phyloP scores from a whole-genome alignment of 2,329 filamentous ascomycete genomes.

The Aspergillus niger region DNA sequence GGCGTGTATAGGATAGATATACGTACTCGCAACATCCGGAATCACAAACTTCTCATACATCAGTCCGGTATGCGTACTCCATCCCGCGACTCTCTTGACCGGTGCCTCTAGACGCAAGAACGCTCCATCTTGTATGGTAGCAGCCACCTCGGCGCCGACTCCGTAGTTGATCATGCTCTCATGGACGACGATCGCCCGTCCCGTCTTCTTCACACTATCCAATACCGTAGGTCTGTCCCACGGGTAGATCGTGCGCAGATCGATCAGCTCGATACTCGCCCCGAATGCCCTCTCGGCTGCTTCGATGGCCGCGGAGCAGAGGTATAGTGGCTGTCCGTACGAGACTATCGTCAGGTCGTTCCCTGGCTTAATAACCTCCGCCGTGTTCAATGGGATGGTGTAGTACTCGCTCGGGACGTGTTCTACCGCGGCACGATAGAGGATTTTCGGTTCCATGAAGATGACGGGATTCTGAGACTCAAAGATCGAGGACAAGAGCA shows the following conservation, averaged over 20 bases:
- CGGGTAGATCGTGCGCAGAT: slow-evolving; percentile 83
- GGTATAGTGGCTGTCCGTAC: slow-evolving; percentile 87
- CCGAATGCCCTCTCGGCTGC: slow-evolving; percentile 74
- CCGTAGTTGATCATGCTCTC: slow-evolving; percentile 91
- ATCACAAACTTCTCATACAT: slow-evolving; percentile 78
- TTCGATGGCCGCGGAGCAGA: slow-evolving; percentile 74
- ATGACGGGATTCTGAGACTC: slow-evolving; percentile 80
- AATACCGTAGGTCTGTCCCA: slow-evolving; percentile 85
- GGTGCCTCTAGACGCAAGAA: slow-evolving; percentile 84
- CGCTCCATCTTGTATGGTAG: slow-evolving; percentile 82
- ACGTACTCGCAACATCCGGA: slow-evolving; percentile 84
- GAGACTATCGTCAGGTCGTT: slow-evolving; percentile 81
- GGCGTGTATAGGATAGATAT: not conserved
- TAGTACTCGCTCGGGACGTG: slow-evolving; percentile 82
- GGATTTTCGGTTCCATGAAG: slow-evolving; percentile 91
- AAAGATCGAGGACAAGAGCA: slow-evolving; percentile 74
- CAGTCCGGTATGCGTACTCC: slow-evolving; percentile 80
- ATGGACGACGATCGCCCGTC: slow-evolving; percentile 83
- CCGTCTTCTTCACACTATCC: slow-evolving; percentile 82
- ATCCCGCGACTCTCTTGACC: slow-evolving; percentile 82
- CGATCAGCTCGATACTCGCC: slow-evolving; percentile 79
- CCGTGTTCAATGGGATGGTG: slow-evolving; percentile 80
- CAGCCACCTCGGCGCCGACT: slow-evolving; percentile 84
- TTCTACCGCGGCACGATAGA: slow-evolving; percentile 89
- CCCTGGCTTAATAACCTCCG: slow-evolving; percentile 79